Percentiles rank a stretch among this genome's conserved stretches.
These are phyloP conservation scores for Diaporthe amygdali DNA, from an alignment of 2,329 filamentous ascomycete genomes.

Conservation along the genomic window DNA sequence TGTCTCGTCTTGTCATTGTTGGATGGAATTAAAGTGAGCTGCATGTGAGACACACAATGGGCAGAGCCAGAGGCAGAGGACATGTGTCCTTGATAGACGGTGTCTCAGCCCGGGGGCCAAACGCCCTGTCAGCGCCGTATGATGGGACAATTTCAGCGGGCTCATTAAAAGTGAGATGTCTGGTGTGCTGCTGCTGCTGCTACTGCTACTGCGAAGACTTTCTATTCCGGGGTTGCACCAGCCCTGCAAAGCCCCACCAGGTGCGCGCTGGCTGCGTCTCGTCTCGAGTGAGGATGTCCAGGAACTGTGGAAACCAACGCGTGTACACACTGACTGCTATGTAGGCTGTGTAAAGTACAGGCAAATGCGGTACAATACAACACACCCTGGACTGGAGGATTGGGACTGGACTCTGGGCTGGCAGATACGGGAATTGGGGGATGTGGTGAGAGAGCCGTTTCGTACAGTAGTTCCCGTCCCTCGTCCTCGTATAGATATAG, in stretches of 20 bases:
- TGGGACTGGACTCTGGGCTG: neutral
- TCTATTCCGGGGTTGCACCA: neutral
- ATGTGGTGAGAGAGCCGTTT: too few relatives aligned
- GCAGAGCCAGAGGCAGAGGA: neutral
- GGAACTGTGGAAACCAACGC: neutral
- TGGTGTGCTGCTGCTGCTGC: neutral
- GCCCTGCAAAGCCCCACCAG: neutral
- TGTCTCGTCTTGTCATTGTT: neutral
- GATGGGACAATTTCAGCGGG: neutral
- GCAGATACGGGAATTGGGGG: too few relatives aligned
- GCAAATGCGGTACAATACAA: too few relatives aligned
- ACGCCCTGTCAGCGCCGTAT: neutral
- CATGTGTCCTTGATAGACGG: neutral
- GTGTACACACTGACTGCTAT: neutral
- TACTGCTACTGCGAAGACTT: too few relatives aligned
- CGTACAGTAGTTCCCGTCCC: too few relatives aligned
- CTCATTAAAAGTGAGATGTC: neutral
- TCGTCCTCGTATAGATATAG: too few relatives aligned
- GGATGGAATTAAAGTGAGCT: neutral
- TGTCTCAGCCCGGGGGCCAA: constrained; percentile 4
- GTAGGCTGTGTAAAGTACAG: neutral
- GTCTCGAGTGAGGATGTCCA: too few relatives aligned
- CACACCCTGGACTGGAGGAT: too few relatives aligned
- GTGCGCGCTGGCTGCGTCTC: neutral
- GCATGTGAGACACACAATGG: neutral